Evolutionary conservation across 306 rosid species (phyloP).

Genomic region (Cicer chorassanicum): DNA sequence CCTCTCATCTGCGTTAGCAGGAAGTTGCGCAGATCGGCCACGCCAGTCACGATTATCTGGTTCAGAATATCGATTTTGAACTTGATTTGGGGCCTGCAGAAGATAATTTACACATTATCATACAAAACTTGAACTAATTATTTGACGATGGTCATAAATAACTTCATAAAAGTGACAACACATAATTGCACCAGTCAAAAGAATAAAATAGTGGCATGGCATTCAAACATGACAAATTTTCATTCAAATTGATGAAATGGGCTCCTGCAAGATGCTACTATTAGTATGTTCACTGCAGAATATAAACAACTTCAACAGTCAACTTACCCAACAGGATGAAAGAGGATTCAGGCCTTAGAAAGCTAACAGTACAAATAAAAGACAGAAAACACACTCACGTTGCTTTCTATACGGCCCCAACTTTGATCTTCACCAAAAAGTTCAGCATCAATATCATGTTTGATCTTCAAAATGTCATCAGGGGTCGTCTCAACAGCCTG

Average conservation of each 20-base stretch:
- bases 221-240: constrained; percentile 18
- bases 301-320: constrained; percentile 27
- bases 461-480: constrained; percentile 71
- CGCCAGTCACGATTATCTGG: constrained; percentile 97
- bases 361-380: constrained; percentile 9
- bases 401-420: constrained; percentile 78
- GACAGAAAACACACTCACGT: constrained; percentile 57
- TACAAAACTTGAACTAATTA: background rate
- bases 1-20: constrained; percentile 71
- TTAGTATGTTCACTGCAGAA: constrained; percentile 11
- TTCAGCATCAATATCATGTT: constrained; percentile 77
- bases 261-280: background rate
- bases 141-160: constrained; percentile 1
- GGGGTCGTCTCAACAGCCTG: constrained; percentile 72
- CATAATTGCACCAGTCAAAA: background rate
- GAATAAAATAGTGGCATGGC: constrained; percentile 10
- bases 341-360: background rate
- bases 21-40: constrained; percentile 71
- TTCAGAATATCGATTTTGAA: constrained; percentile 77
- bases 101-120: background rate
- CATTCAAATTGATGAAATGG: background rate
- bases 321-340: constrained; percentile 20
- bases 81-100: constrained; percentile 63
- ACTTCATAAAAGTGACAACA: constrained; percentile 11
- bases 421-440: constrained; percentile 83